Evolutionary conservation across 179 eudicot genomes (phyloP).

Genomic region (Silene noctiflora): DNA sequence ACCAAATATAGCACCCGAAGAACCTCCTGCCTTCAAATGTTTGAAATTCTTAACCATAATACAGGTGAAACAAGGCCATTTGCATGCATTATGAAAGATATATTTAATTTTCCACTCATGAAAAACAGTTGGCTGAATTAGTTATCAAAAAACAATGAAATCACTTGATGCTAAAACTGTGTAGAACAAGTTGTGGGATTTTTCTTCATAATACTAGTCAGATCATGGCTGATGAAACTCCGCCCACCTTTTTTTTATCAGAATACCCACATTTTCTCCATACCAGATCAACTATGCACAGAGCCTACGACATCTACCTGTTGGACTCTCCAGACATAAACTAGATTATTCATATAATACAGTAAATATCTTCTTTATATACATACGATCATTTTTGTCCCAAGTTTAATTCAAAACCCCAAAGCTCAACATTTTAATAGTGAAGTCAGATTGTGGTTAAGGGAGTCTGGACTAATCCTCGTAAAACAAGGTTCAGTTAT

Average conservation of each 20-base stretch:
- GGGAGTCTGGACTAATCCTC: neutral
- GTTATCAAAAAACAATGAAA: neutral
- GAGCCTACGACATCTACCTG: neutral
- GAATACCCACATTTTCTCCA: neutral
- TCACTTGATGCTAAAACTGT: neutral
- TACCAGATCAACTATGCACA: neutral
- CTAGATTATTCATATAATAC: too few species aligned
- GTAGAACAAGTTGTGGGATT: neutral
- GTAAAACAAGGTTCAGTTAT: neutral
- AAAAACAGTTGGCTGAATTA: neutral
- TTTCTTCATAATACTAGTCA: neutral
- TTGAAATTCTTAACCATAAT: conserved; percentile 7
- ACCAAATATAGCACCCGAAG: conserved; percentile 80
- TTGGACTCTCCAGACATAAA: neutral
- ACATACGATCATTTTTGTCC: neutral
- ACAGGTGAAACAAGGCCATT: neutral
- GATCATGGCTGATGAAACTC: neutral
- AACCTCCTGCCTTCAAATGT: conserved; percentile 82
- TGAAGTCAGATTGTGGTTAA: neutral
- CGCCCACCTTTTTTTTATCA: neutral
- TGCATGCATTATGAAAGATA: neutral
- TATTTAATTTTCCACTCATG: neutral
- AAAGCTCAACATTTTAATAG: neutral
- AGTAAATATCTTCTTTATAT: neutral
- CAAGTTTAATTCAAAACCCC: neutral